Conservation (phyloP, 805 yeast genomes). For the Kazachstania taianensis region DNA sequence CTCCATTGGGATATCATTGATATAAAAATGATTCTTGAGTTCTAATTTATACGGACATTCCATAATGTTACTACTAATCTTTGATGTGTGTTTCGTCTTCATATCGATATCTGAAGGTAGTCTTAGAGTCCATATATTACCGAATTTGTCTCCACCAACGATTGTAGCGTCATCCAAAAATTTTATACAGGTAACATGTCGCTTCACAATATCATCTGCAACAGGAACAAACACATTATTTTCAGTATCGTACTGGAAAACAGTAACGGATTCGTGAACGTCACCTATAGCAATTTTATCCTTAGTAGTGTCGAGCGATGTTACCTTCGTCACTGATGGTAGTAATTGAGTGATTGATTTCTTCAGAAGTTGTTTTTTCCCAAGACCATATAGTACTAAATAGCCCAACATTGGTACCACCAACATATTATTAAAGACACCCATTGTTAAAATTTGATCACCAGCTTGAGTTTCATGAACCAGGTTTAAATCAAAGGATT, state of each 20-base stretch:
- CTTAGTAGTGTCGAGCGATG: slow-evolving; percentile 38
- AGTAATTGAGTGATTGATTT: slow-evolving; percentile 43
- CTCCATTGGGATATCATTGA: slow-evolving; percentile 63
- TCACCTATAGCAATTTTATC: slow-evolving; percentile 69
- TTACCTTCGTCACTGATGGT: slow-evolving; percentile 39
- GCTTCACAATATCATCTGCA: slow-evolving; percentile 56
- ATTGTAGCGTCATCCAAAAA: slow-evolving; percentile 68
- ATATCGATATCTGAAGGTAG: slow-evolving; percentile 33
- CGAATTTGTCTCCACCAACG: slow-evolving; percentile 80
- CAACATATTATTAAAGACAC: slow-evolving; percentile 47
- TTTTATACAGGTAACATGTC: slow-evolving; percentile 54
- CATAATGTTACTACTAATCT: slow-evolving; percentile 16
- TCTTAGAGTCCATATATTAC: slow-evolving; percentile 63
- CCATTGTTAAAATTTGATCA: slow-evolving; percentile 38
- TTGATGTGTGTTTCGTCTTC: slow-evolving; percentile 8
- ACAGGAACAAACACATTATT: slow-evolving; percentile 48
- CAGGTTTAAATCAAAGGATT: slow-evolving; percentile 31
- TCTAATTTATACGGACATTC: slow-evolving; percentile 40
- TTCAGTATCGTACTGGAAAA: slow-evolving; percentile 40
- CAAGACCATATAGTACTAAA: slow-evolving; percentile 59
- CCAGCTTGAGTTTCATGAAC: slow-evolving; percentile 54
- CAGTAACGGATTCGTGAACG: slow-evolving; percentile 51
- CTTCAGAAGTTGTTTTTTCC: slow-evolving; percentile 66
- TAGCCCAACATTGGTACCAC: slow-evolving; percentile 46
- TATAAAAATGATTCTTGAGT: slow-evolving; percentile 45